phyloP scores from a whole-genome alignment of 306 rosid genomes.

The Corylus avellana region DNA sequence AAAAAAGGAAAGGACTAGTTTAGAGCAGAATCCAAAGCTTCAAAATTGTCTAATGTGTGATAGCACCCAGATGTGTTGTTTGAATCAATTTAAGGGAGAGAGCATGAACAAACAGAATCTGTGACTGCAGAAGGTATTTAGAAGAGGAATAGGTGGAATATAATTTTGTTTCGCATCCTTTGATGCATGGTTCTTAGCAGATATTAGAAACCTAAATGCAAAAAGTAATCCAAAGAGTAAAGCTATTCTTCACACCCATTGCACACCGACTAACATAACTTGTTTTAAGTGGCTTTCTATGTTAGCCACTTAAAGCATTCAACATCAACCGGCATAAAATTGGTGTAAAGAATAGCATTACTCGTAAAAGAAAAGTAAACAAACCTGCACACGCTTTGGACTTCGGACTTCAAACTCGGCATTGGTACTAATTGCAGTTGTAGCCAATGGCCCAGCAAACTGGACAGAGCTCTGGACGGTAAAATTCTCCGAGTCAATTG shows the following conservation, averaged over 20 bases:
- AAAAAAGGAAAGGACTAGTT: neutral
- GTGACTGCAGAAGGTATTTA: neutral
- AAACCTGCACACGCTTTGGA: constrained; percentile 85
- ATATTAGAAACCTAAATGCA: neutral
- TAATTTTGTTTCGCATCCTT: neutral
- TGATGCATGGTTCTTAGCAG: neutral
- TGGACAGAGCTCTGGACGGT: constrained; percentile 81
- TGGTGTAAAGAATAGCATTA: no score
- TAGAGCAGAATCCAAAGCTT: constrained; percentile 10
- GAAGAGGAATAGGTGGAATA: neutral
- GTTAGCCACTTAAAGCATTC: no score
- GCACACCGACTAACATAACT: no score
- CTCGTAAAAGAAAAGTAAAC: neutral
- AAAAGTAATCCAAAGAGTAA: neutral
- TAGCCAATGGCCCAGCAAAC: constrained; percentile 76
- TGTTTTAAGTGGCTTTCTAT: no score
- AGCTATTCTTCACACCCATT: no score
- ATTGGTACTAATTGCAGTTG: constrained; percentile 84
- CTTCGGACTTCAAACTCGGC: constrained; percentile 85
- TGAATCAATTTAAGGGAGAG: neutral
- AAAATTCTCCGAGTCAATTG: constrained; percentile 62
- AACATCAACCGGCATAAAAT: no score
- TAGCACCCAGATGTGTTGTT: neutral
- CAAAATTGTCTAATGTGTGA: neutral
- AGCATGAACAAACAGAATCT: neutral